phyloP scores from a whole-genome alignment of 1,284 basidiomycete genomes.

The Grifola frondosa region DNA sequence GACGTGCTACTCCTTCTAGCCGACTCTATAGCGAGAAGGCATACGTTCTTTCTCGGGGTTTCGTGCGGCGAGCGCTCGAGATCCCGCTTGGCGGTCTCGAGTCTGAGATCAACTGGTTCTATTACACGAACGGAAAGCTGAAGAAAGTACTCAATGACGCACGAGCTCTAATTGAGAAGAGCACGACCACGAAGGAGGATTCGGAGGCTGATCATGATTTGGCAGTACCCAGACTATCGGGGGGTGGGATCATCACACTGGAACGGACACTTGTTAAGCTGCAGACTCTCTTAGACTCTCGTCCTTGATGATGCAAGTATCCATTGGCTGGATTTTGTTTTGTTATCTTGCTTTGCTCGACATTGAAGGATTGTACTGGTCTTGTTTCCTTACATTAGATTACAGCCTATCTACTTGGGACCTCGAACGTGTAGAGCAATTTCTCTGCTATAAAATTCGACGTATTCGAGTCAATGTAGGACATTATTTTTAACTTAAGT shows the following conservation, averaged over 20 bases:
- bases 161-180: conserved; percentile 66
- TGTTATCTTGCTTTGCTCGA: too few relatives aligned
- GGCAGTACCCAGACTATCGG: conserved; percentile 74
- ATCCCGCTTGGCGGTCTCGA: conserved; percentile 72
- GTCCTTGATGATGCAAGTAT: too few relatives aligned
- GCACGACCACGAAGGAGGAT: conserved; percentile 41
- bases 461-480: too few relatives aligned
- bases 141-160: conserved; percentile 69
- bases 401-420: background rate
- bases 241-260: conserved; percentile 80
- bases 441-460: too few relatives aligned
- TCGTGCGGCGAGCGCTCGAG: conserved; percentile 84
- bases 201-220: conserved; percentile 50
- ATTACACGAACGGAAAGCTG: conserved; percentile 65
- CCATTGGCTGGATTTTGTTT: too few relatives aligned
- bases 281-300: conserved; percentile 30
- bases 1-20: conserved; percentile 36
- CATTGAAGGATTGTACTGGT: too few relatives aligned
- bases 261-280: conserved; percentile 61
- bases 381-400: background rate
- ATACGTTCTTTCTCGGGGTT: conserved; percentile 86
- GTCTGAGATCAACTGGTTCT: conserved; percentile 74
- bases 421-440: background rate
- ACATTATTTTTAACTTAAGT: too few relatives aligned
- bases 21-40: conserved; percentile 90